A percentile compares a stretch with the other conserved stretches of the same genome.
Evolutionary conservation across 257 asterid genomes (phyloP).

Genomic region (Salvia splendens): DNA sequence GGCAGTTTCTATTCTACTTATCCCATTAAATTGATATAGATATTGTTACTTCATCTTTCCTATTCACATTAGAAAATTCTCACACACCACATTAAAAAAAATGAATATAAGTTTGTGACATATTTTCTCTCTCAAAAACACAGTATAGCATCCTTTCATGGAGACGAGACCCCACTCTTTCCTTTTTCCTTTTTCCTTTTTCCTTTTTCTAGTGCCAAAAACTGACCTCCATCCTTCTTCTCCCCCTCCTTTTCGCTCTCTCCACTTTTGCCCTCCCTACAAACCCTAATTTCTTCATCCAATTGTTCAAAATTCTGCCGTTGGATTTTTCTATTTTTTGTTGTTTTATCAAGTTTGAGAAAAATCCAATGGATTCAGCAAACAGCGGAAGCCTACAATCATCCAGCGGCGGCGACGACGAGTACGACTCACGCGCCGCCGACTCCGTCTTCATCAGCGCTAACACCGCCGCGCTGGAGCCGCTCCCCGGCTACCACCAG

Average conservation of each 20-base stretch:
- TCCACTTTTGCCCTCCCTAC: conserved; percentile 17
- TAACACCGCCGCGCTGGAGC: conserved; percentile 30
- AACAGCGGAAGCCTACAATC: conserved; percentile 78
- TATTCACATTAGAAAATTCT: conserved; percentile 37
- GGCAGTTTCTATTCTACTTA: conserved; percentile 29
- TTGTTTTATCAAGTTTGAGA: conserved; percentile 28
- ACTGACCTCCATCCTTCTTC: conserved; percentile 37
- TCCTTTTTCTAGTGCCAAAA: conserved; percentile 44
- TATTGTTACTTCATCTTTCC: conserved; percentile 35
- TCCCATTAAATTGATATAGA: conserved; percentile 22
- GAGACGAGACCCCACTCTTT: conserved; percentile 64
- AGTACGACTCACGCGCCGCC: conserved; percentile 77
- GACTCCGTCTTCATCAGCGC: conserved; percentile 37
- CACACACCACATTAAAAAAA: conserved; percentile 30
- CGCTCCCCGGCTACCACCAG: too few relatives aligned
- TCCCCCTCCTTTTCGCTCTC: conserved; percentile 27
- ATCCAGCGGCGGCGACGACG: conserved; percentile 75
- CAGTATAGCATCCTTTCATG: conserved; percentile 41
- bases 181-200: conserved; percentile 26
- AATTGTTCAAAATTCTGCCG: neutral
- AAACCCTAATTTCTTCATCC: too few relatives aligned
- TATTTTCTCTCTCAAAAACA: conserved; percentile 25
- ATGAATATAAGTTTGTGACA: conserved; percentile 1
- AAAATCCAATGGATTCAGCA: conserved; percentile 67
- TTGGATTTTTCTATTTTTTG: conserved; percentile 22